Evolutionary conservation across 139 green algal species (phyloP).

Genomic region (Closterium sp.): DNA sequence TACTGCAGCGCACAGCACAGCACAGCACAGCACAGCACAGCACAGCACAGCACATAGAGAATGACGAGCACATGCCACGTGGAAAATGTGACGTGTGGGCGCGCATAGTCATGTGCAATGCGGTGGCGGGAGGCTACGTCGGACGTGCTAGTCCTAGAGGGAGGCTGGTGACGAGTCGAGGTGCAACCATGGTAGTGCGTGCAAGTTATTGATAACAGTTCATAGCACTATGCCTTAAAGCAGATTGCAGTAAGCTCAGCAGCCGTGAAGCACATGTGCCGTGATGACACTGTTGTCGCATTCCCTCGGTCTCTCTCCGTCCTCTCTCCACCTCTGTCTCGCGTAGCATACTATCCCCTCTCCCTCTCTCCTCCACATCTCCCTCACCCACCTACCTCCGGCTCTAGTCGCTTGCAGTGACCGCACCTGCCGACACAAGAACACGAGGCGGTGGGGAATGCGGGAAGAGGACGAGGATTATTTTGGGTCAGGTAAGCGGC

Average conservation of each 20-base stretch:
- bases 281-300: background rate
- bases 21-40: too few species aligned
- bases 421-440: background rate
- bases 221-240: too few species aligned
- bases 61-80: too few species aligned
- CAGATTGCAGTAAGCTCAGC: too few species aligned
- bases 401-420: background rate
- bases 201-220: too few species aligned
- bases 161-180: too few species aligned
- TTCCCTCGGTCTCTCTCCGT: background rate
- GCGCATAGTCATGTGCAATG: too few species aligned
- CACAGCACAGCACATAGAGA: too few species aligned
- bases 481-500: too few species aligned
- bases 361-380: background rate
- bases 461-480: background rate
- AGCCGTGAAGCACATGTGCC: background rate
- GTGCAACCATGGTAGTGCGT: too few species aligned
- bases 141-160: too few species aligned
- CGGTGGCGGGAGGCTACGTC: too few species aligned
- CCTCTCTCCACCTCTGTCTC: background rate
- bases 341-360: background rate
- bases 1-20: slow-evolving; percentile 12
- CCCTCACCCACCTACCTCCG: background rate
- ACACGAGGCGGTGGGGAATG: background rate
- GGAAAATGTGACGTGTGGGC: background rate